A percentile compares a stretch with the other conserved stretches of the same genome.
Evolutionary conservation across 192 early-diverging fungal species (phyloP).

Genomic region (Podila minutissima): DNA sequence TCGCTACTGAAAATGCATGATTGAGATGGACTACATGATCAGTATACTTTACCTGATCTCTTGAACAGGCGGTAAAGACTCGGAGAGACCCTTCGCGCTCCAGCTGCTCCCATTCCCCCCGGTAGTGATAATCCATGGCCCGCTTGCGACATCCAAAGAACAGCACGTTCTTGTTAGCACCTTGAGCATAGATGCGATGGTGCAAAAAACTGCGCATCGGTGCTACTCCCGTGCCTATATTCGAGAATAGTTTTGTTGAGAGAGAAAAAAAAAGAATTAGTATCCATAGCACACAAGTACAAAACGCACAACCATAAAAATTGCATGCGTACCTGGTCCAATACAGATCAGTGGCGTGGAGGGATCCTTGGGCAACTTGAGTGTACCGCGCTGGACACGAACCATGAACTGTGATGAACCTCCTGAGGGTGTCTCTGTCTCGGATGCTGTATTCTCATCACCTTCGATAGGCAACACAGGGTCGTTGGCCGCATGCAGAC

Average conservation of each 20-base stretch:
- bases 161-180: conserved; percentile 68
- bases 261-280: not conserved
- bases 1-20: not conserved
- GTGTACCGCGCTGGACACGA: conserved; percentile 70
- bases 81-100: conserved; percentile 58
- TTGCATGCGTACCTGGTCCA: conserved; percentile 71
- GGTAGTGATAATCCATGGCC: conserved; percentile 81
- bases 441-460: not conserved
- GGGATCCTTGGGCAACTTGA: conserved; percentile 67
- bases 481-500: conserved; percentile 13
- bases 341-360: conserved; percentile 77
- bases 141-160: conserved; percentile 87
- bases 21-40: conserved; percentile 37
- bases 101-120: conserved; percentile 69
- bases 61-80: conserved; percentile 85
- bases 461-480: not conserved
- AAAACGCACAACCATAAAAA: not conserved
- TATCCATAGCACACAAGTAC: not conserved
- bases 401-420: conserved; percentile 47
- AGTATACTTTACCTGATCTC: conserved; percentile 69
- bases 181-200: conserved; percentile 43
- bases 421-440: not conserved
- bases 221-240: conserved; percentile 88
- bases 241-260: not conserved
- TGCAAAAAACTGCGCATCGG: conserved; percentile 76